Evolutionary conservation across 2,329 filamentous ascomycete species (phyloP).

Genomic region (Cercospora berteroae): DNA sequence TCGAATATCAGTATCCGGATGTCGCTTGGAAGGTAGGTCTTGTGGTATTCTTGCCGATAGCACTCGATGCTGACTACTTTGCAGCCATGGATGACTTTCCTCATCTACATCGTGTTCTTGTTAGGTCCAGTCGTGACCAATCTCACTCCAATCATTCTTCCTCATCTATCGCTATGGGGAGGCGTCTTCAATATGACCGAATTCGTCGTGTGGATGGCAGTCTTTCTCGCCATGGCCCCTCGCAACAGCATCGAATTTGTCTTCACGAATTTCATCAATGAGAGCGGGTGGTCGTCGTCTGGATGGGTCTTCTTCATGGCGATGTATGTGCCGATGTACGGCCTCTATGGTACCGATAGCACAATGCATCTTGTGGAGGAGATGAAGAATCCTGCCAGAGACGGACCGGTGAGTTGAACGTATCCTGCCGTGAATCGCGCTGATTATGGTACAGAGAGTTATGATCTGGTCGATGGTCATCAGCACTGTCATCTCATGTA

Average conservation of each 20-base stretch:
- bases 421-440: not conserved
- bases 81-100: not conserved
- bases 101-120: conserved; percentile 29
- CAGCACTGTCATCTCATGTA: not conserved
- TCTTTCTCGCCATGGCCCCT: conserved; percentile 23
- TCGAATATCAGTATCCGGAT: conserved; percentile 6
- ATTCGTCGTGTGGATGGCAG: conserved; percentile 26
- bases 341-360: conserved; percentile 7
- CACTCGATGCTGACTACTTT: not conserved
- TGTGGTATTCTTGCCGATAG: not conserved
- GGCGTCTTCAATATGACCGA: conserved; percentile 25
- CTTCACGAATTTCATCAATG: conserved; percentile 24
- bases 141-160: conserved; percentile 35
- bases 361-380: conserved; percentile 12
- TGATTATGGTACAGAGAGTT: conserved; percentile 1
- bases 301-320: conserved; percentile 25
- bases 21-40: conserved; percentile 4
- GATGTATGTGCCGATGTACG: conserved; percentile 20
- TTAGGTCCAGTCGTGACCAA: conserved; percentile 27
- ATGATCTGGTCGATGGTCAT: conserved; percentile 14
- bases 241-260: conserved; percentile 26
- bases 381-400: conserved; percentile 10
- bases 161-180: conserved; percentile 38
- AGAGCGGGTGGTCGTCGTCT: conserved; percentile 27
- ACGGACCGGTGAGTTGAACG: conserved; percentile 1